Evolutionary conservation across 257 asterid species (phyloP).

Genomic region (Nicotiana knightiana): DNA sequence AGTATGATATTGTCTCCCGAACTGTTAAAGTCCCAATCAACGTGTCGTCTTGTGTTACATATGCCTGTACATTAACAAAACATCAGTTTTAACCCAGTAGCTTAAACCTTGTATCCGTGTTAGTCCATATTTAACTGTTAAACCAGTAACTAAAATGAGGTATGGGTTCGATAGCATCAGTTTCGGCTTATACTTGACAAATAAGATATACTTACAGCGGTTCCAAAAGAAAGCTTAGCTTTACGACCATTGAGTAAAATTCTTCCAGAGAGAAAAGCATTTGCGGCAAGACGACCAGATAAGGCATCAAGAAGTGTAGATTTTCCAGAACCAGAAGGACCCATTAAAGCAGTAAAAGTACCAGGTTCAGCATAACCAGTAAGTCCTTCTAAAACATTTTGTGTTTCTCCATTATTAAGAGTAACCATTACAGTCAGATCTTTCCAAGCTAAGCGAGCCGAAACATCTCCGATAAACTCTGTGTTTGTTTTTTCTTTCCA

Average conservation of each 20-base stretch:
- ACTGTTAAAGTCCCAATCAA: conserved; percentile 92
- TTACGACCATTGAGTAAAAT: conserved; percentile 85
- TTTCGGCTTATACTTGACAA: no score
- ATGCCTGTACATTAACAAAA: conserved; percentile 44
- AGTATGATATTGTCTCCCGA: conserved; percentile 77
- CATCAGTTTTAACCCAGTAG: not conserved
- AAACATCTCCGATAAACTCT: conserved; percentile 77
- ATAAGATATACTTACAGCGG: conserved; percentile 53
- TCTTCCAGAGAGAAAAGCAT: conserved; percentile 77
- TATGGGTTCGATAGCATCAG: no score
- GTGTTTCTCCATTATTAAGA: conserved; percentile 66
- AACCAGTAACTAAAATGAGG: no score
- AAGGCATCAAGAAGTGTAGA: conserved; percentile 89
- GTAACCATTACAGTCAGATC: conserved; percentile 85
- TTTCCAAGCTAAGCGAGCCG: conserved; percentile 85
- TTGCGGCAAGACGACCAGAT: conserved; percentile 84
- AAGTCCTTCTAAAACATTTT: conserved; percentile 68
- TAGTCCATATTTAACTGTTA: no score
- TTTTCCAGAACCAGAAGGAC: conserved; percentile 97
- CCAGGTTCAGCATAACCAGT: conserved; percentile 95
- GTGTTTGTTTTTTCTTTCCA: conserved; percentile 91
- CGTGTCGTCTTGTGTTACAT: conserved; percentile 95
- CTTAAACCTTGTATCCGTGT: no score
- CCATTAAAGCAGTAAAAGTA: conserved; percentile 90
- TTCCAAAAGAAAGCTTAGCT: conserved; percentile 82